A percentile compares a stretch with the other conserved stretches of the same genome.
Conservation (phyloP, 768 basidiomycete genomes). For the Punctularia strigosozonata region DNA sequence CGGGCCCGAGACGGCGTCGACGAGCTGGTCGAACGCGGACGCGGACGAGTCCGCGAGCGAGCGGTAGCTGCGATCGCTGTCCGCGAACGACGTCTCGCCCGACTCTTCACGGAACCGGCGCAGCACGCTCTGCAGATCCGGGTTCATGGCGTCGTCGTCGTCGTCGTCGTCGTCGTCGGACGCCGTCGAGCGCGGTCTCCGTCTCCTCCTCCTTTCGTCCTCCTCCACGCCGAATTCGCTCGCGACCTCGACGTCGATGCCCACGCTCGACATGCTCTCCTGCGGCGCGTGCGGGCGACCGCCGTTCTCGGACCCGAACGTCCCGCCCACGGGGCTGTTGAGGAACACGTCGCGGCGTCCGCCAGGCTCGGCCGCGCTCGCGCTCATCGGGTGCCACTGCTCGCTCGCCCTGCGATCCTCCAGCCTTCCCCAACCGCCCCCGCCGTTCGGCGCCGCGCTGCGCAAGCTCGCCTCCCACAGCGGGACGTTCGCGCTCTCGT, state of each 20-base stretch:
- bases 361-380: background rate
- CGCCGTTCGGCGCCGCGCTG: background rate
- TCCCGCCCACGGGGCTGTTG: too few species aligned
- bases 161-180: slow-evolving; percentile 10
- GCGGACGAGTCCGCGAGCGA: background rate
- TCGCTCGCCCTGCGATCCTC: too few species aligned
- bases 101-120: background rate
- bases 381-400: background rate
- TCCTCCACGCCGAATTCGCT: background rate
- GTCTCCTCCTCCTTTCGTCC: background rate
- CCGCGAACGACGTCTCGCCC: slow-evolving; percentile 3
- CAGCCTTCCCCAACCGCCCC: too few species aligned
- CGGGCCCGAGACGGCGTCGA: background rate
- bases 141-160: slow-evolving; percentile 5
- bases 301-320: too few species aligned
- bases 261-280: background rate
- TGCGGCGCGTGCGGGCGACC: too few species aligned
- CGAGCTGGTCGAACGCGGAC: slow-evolving; percentile 2
- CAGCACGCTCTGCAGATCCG: slow-evolving; percentile 7
- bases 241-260: background rate
- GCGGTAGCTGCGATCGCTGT: too few species aligned
- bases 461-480: background rate
- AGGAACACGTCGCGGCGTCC: too few species aligned
- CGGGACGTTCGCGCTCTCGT: background rate
- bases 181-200: slow-evolving; percentile 5